These are phyloP conservation scores for Microascus cirrosus DNA, from an alignment of 2,329 filamentous ascomycete species.

Conservation along the genomic window DNA sequence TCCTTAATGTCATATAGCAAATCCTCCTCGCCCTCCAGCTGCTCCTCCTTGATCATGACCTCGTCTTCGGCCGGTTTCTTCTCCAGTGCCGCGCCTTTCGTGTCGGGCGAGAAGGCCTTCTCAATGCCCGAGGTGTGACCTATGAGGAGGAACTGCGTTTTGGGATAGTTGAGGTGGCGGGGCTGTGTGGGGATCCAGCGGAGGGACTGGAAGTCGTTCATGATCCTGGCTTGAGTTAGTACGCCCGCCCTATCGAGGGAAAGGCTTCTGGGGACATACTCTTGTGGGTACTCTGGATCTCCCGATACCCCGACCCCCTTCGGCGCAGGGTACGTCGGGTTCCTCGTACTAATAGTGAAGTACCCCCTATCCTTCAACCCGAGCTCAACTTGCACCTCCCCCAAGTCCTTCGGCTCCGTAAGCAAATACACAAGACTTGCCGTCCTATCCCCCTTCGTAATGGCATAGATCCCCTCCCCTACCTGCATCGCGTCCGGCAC, in stretches of 20 bases:
- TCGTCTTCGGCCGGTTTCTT: not conserved
- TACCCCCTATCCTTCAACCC: constrained; percentile 62
- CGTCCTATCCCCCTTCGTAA: constrained; percentile 59
- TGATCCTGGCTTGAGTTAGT: constrained; percentile 35
- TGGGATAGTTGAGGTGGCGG: constrained; percentile 61
- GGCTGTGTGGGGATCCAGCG: constrained; percentile 68
- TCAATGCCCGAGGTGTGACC: constrained; percentile 39
- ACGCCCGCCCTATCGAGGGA: too few relatives aligned
- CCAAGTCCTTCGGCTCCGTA: constrained; percentile 59
- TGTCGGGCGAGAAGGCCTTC: not conserved
- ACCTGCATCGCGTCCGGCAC: constrained; percentile 60
- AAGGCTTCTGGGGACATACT: constrained; percentile 45
- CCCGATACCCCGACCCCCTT: constrained; percentile 51
- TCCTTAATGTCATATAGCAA: constrained; percentile 1
- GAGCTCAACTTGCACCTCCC: constrained; percentile 63
- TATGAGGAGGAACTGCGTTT: constrained; percentile 69
- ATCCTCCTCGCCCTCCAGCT: constrained; percentile 1
- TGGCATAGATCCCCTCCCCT: constrained; percentile 78
- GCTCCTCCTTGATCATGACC: constrained; percentile 2
- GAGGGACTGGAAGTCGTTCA: constrained; percentile 59
- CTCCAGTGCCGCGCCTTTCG: not conserved
- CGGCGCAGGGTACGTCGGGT: constrained; percentile 60
- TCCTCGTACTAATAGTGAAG: constrained; percentile 72
- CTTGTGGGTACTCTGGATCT: constrained; percentile 57
- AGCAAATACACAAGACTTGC: constrained; percentile 73